phyloP scores from a whole-genome alignment of 2,329 filamentous ascomycete genomes.

The Penicillium crustosum region DNA sequence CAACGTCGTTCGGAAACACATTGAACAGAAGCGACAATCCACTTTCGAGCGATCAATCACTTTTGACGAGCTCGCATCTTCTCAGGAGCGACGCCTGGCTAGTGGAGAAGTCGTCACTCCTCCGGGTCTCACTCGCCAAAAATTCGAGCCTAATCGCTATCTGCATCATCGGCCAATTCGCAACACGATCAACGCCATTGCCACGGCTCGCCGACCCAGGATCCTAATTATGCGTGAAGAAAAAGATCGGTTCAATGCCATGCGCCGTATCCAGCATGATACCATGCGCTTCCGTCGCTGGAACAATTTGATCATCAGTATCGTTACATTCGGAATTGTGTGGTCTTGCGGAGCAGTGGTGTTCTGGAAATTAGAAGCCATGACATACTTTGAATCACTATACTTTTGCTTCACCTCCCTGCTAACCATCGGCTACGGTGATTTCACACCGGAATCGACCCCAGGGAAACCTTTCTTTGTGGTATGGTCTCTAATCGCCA shows the following conservation, averaged over 20 bases:
- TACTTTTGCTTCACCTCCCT: constrained; percentile 86
- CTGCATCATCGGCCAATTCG: constrained; percentile 21
- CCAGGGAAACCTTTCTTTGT: constrained; percentile 83
- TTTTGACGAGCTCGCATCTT: constrained; percentile 22
- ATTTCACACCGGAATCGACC: constrained; percentile 73
- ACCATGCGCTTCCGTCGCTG: constrained; percentile 69
- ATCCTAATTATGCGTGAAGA: constrained; percentile 62
- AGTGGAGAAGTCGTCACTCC: neutral
- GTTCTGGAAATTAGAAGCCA: constrained; percentile 63
- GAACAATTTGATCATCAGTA: constrained; percentile 68
- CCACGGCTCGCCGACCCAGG: constrained; percentile 39
- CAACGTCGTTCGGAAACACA: constrained; percentile 62
- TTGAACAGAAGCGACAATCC: constrained; percentile 54
- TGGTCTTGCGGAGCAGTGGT: constrained; percentile 80
- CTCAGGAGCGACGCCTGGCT: constrained; percentile 14
- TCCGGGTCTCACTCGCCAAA: constrained; percentile 2
- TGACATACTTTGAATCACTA: constrained; percentile 72
- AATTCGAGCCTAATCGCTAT: constrained; percentile 5
- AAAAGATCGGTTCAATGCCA: constrained; percentile 70
- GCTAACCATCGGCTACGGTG: constrained; percentile 84
- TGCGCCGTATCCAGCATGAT: constrained; percentile 74
- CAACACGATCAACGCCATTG: constrained; percentile 25
- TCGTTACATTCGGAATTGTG: constrained; percentile 67
- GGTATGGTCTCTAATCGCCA: constrained; percentile 83
- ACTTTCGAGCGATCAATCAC: constrained; percentile 58